Conservation (phyloP, 2,329 filamentous ascomycete species). For the Curvularia verruculosa region DNA sequence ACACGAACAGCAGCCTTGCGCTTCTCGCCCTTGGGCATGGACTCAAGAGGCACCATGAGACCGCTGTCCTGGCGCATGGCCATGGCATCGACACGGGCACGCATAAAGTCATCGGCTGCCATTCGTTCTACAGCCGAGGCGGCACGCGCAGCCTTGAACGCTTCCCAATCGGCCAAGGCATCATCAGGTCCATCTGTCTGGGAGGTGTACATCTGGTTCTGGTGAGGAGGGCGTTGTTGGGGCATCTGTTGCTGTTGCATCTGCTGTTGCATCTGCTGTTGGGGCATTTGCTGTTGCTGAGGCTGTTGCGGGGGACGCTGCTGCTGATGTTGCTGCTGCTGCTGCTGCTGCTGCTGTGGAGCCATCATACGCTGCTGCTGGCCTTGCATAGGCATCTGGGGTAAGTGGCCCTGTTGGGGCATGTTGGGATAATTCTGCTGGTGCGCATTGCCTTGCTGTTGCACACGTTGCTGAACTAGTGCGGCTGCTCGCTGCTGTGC, state of each 20-base stretch:
- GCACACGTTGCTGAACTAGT: constrained; percentile 51
- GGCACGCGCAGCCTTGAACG: constrained; percentile 64
- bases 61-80: constrained; percentile 76
- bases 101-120: constrained; percentile 72
- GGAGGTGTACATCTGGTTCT: constrained; percentile 50
- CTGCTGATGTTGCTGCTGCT: constrained; percentile 33
- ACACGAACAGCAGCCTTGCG: constrained; percentile 48
- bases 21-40: constrained; percentile 56
- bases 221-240: constrained; percentile 33
- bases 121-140: constrained; percentile 57
- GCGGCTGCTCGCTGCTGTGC: constrained; percentile 62
- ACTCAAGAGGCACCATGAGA: constrained; percentile 73
- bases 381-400: constrained; percentile 36
- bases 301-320: constrained; percentile 39
- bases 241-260: constrained; percentile 34
- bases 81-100: constrained; percentile 68
- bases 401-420: constrained; percentile 30
- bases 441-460: constrained; percentile 36
- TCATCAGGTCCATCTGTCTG: constrained; percentile 81
- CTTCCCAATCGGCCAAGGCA: constrained; percentile 62
- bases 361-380: constrained; percentile 40
- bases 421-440: constrained; percentile 31
- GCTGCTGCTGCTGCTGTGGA: constrained; percentile 35
- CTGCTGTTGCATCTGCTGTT: constrained; percentile 39
- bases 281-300: constrained; percentile 34